A percentile compares a stretch with the other conserved stretches of the same genome.
Evolutionary conservation across 345 rosid genomes (phyloP).

Genomic region (Hypericum perforatum): DNA sequence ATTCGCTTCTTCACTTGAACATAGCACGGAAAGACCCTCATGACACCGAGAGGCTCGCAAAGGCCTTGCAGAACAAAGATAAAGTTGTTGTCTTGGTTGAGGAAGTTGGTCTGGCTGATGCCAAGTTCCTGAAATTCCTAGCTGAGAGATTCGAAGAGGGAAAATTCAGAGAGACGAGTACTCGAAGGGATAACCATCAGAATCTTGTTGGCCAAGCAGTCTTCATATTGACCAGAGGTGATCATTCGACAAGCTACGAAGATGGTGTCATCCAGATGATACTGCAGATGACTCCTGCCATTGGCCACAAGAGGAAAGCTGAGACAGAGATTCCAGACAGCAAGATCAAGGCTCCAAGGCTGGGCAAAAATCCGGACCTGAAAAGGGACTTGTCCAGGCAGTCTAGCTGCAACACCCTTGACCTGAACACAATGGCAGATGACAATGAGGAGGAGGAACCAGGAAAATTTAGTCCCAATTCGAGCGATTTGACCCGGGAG

Average conservation of each 20-base stretch:
- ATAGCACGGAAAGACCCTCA: constrained; percentile 23
- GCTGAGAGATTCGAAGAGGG: constrained; percentile 34
- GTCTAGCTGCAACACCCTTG: constrained; percentile 50
- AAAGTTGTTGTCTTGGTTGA: constrained; percentile 49
- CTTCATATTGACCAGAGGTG: constrained; percentile 48
- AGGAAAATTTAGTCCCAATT: constrained; percentile 49
- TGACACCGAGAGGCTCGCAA: constrained; percentile 23
- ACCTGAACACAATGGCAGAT: constrained; percentile 51
- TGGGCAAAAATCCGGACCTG: constrained; percentile 18
- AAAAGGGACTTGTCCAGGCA: constrained; percentile 46
- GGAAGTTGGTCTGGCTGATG: constrained; percentile 47
- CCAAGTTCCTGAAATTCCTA: constrained; percentile 36
- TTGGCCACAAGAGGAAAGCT: constrained; percentile 47
- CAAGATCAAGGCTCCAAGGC: constrained; percentile 36
- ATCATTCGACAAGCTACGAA: constrained; percentile 11
- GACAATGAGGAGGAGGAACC: constrained; percentile 21
- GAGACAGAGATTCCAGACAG: constrained; percentile 27
- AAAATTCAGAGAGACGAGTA: constrained; percentile 21
- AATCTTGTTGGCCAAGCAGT: constrained; percentile 21
- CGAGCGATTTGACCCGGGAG: constrained; percentile 62
- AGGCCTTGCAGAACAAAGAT: constrained; percentile 23
- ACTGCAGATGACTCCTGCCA: constrained; percentile 27
- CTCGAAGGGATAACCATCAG: constrained; percentile 7
- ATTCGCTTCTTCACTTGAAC: constrained; percentile 38
- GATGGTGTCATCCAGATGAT: constrained; percentile 42